A percentile compares a stretch with the other conserved stretches of the same genome.
phyloP scores from a whole-genome alignment of 176 grass and related monocot genomes.

The Ensete glaucum region DNA sequence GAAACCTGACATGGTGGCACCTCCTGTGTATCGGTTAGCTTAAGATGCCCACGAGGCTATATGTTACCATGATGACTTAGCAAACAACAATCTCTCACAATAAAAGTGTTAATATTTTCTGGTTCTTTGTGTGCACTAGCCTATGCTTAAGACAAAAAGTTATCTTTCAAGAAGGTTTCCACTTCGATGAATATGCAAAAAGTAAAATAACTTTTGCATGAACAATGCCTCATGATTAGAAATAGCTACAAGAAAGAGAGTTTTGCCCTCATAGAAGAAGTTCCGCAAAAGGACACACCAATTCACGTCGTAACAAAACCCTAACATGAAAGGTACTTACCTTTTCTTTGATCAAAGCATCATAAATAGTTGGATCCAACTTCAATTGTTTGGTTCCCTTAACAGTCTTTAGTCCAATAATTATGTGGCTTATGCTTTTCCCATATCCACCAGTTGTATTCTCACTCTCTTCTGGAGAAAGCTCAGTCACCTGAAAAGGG shows the following conservation, averaged over 20 bases:
- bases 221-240: not conserved
- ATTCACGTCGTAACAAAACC: too few species aligned
- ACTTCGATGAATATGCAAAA: not conserved
- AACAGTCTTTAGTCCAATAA: conserved; percentile 93
- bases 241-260: not conserved
- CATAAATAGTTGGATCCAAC: conserved; percentile 90
- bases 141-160: too few species aligned
- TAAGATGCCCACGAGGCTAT: too few species aligned
- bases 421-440: conserved; percentile 79
- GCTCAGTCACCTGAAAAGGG: conserved; percentile 75
- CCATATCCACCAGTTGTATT: conserved; percentile 70
- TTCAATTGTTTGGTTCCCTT: conserved; percentile 94
- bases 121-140: too few species aligned
- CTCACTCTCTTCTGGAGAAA: conserved; percentile 85
- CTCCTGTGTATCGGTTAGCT: too few species aligned
- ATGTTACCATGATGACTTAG: too few species aligned
- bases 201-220: not conserved
- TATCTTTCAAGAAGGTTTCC: too few species aligned
- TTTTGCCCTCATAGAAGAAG: not conserved
- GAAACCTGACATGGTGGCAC: too few species aligned
- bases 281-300: not conserved
- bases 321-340: conserved; percentile 11
- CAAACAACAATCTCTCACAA: too few species aligned
- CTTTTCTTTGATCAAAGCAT: conserved; percentile 98
- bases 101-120: too few species aligned